Percentiles rank a stretch among this genome's conserved stretches.
Evolutionary conservation across 2,329 filamentous ascomycete species (phyloP).

Genomic region (Paraphoma sp.): DNA sequence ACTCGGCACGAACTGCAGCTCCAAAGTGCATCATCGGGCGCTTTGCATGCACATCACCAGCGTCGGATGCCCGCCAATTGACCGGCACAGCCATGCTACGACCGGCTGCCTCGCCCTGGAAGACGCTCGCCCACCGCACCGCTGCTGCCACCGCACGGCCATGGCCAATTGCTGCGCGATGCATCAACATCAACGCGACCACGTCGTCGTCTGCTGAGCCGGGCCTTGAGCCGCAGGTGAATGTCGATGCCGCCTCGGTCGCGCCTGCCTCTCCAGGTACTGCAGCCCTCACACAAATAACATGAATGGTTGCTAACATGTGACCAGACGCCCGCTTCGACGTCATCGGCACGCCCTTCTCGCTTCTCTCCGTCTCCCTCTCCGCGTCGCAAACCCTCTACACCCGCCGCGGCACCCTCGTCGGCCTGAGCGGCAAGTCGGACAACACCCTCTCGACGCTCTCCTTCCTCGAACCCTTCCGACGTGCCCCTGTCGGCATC

Average conservation of each 20-base stretch:
- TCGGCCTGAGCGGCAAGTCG: slow-evolving; percentile 86
- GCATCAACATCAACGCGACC: slow-evolving; percentile 56
- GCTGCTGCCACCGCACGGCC: slow-evolving; percentile 14
- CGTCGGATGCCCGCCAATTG: slow-evolving; percentile 25
- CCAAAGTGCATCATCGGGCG: slow-evolving; percentile 7
- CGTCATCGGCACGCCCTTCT: slow-evolving; percentile 89
- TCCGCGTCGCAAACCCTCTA: slow-evolving; percentile 94
- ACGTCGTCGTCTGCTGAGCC: slow-evolving; percentile 50
- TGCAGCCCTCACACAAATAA: not conserved
- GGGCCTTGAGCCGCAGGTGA: slow-evolving; percentile 40
- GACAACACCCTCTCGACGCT: slow-evolving; percentile 92
- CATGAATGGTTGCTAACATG: not conserved
- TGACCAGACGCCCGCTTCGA: slow-evolving; percentile 87
- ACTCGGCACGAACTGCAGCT: not conserved
- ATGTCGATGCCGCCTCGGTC: slow-evolving; percentile 25
- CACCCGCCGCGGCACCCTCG: slow-evolving; percentile 87
- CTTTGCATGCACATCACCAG: slow-evolving; percentile 4
- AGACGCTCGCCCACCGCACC: slow-evolving; percentile 24
- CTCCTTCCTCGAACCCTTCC: slow-evolving; percentile 82
- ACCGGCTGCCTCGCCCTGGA: slow-evolving; percentile 39
- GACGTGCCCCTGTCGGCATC: slow-evolving; percentile 79
- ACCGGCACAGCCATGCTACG: slow-evolving; percentile 39
- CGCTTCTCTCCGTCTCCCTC: slow-evolving; percentile 89
- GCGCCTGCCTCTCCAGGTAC: slow-evolving; percentile 39
- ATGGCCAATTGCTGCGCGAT: slow-evolving; percentile 35